Evolutionary conservation across 305 asterid genomes (phyloP).

Genomic region (Solanum hybrid): DNA sequence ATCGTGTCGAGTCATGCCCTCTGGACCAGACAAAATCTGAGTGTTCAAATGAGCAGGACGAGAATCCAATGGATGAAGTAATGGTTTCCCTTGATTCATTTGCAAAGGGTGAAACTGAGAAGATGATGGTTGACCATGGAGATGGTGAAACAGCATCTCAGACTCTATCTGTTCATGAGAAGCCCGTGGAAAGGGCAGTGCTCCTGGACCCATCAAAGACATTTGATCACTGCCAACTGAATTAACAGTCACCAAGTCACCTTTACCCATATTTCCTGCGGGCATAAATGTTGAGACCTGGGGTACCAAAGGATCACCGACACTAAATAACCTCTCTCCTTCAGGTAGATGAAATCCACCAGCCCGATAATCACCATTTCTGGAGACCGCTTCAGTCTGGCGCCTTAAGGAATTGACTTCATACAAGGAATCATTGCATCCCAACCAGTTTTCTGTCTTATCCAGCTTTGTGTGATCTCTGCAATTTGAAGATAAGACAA

Average conservation of each 20-base stretch:
- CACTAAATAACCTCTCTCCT: constrained; percentile 50
- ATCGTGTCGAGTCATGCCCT: constrained; percentile 36
- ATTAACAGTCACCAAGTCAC: constrained; percentile 47
- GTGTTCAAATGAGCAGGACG: constrained; percentile 46
- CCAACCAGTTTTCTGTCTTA: constrained; percentile 50
- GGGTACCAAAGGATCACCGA: constrained; percentile 33
- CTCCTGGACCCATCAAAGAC: constrained; percentile 38
- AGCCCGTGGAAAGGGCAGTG: constrained; percentile 32
- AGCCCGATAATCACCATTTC: constrained; percentile 31
- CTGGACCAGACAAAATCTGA: constrained; percentile 49
- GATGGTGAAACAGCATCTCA: constrained; percentile 28
- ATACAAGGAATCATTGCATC: constrained; percentile 30
- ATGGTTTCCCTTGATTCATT: constrained; percentile 46
- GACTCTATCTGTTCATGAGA: constrained; percentile 46
- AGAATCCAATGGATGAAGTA: constrained; percentile 50
- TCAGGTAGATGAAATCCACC: constrained; percentile 53
- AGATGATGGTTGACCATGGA: constrained; percentile 49
- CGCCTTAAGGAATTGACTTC: constrained; percentile 33
- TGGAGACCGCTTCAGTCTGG: constrained; percentile 24
- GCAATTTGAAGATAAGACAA: constrained; percentile 22
- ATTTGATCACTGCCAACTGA: constrained; percentile 35
- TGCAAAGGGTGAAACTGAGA: constrained; percentile 49
- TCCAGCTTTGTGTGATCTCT: constrained; percentile 31
- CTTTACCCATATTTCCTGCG: constrained; percentile 30
- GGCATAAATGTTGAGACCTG: constrained; percentile 28